Conservation (phyloP, 1,284 basidiomycete species). For the Apiotrichum gamsii region DNA sequence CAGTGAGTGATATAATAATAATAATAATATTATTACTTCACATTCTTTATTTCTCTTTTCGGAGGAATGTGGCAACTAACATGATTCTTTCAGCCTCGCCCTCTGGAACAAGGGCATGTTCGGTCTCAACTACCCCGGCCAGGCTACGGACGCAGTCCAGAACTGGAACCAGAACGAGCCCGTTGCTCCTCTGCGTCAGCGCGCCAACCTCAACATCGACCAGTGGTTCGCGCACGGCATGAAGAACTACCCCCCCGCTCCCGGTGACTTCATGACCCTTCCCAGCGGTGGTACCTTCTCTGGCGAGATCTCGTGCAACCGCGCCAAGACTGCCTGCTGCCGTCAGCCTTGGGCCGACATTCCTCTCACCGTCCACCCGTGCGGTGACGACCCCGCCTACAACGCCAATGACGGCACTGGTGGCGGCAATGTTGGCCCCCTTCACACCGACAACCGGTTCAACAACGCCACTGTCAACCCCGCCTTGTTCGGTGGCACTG, state of each 20-base stretch:
- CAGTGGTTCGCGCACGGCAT: slow-evolving; percentile 59
- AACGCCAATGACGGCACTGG: too few species aligned
- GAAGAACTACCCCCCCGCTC: slow-evolving; percentile 11
- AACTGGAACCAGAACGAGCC: background rate
- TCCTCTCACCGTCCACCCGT: too few species aligned
- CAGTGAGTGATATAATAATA: too few species aligned
- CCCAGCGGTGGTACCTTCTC: background rate
- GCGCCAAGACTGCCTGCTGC: background rate
- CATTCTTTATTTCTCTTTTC: too few species aligned
- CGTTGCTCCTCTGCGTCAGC: background rate
- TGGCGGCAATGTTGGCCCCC: background rate
- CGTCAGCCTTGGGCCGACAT: too few species aligned
- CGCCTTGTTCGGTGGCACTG: slow-evolving; percentile 9
- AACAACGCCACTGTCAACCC: background rate
- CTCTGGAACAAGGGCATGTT: background rate
- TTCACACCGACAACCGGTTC: background rate
- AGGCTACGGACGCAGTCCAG: background rate
- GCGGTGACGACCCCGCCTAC: too few species aligned
- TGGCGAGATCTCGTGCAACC: slow-evolving; percentile 12
- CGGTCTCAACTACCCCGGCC: slow-evolving; percentile 1
- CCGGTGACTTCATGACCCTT: slow-evolving; percentile 7
- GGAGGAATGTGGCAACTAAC: too few species aligned
- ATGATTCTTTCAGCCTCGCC: background rate
- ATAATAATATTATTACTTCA: too few species aligned
- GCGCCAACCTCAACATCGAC: background rate